A percentile compares a stretch with the other conserved stretches of the same genome.
Evolutionary conservation across 176 grass and related monocot species (phyloP).

Genomic region (Oryza coarctata): DNA sequence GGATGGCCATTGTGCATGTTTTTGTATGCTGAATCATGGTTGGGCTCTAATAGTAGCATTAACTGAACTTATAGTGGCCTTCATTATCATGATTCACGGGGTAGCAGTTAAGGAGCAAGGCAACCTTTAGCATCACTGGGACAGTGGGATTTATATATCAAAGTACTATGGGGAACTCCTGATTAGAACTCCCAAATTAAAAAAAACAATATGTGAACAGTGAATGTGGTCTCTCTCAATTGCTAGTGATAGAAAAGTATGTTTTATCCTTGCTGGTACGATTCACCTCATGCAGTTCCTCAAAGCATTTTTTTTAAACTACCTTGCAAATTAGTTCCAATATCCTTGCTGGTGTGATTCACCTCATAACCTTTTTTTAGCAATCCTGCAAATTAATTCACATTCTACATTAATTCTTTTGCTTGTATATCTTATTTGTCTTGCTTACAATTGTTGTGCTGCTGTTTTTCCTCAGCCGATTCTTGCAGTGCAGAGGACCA

Average conservation of each 20-base stretch:
- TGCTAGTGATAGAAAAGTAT: neutral
- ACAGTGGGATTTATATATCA: neutral
- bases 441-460: constrained; percentile 18
- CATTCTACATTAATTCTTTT: constrained; percentile 15
- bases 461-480: constrained; percentile 55
- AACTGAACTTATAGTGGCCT: neutral
- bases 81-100: neutral
- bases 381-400: neutral
- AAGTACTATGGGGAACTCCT: neutral
- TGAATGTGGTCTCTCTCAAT: neutral
- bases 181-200: neutral
- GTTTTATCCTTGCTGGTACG: neutral
- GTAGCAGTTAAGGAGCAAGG: neutral
- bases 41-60: neutral
- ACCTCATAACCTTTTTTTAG: neutral
- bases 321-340: neutral
- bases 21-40: neutral
- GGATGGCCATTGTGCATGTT: neutral
- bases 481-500: constrained; percentile 87
- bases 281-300: neutral
- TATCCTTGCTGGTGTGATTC: constrained; percentile 2
- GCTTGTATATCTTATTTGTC: neutral
- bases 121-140: neutral
- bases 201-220: neutral
- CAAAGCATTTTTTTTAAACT: neutral